Evolutionary conservation across 805 yeast species (phyloP).

Genomic region (Ogataea methylovora): DNA sequence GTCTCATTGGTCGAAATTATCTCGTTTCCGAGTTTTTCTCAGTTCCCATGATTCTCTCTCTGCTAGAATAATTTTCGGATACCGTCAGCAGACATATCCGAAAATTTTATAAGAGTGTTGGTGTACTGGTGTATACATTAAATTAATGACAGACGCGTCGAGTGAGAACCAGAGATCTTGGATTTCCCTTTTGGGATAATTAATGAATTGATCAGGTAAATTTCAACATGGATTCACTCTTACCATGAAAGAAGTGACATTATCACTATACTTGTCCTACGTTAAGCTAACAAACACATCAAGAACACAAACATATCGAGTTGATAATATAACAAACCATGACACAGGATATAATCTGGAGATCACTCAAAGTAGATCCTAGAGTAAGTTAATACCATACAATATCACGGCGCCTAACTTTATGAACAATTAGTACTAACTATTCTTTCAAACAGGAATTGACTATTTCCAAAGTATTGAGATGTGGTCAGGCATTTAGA

Average conservation of each 20-base stretch:
- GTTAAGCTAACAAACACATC: not conserved
- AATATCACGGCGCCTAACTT: constrained; percentile 1
- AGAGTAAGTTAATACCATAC: constrained; percentile 9
- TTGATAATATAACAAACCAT: constrained; percentile 1
- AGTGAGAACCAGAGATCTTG: too few relatives aligned
- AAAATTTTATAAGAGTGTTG: too few relatives aligned
- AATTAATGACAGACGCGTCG: too few relatives aligned
- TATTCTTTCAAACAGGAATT: constrained; percentile 35
- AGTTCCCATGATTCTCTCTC: too few relatives aligned
- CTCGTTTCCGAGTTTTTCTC: not conserved
- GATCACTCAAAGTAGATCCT: constrained; percentile 14
- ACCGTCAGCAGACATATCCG: too few relatives aligned
- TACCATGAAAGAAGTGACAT: too few relatives aligned
- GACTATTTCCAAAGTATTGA: constrained; percentile 52
- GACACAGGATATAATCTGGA: constrained; percentile 22
- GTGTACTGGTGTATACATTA: too few relatives aligned
- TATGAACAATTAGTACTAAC: not conserved
- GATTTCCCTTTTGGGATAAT: too few relatives aligned
- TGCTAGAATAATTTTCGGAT: too few relatives aligned
- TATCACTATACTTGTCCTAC: too few relatives aligned
- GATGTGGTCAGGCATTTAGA: constrained; percentile 81
- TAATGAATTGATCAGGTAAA: too few relatives aligned
- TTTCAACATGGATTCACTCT: too few relatives aligned
- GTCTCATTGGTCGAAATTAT: not conserved
- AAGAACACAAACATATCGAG: not conserved